phyloP scores from a whole-genome alignment of 768 basidiomycete genomes.

The Pleurotus tuber-regium region DNA sequence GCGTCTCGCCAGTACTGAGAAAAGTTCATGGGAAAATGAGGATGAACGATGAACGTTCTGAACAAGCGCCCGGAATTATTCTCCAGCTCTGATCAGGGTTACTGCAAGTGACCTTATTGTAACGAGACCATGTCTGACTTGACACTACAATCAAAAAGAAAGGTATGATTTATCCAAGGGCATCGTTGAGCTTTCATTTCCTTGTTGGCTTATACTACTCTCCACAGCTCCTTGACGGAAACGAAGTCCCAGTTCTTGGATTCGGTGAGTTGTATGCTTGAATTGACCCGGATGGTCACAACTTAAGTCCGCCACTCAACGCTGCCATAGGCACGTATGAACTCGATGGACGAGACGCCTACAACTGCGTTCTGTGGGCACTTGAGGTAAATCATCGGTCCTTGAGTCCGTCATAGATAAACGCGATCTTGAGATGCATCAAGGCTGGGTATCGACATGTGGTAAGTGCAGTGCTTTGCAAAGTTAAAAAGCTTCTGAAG shows the following conservation, averaged over 20 bases:
- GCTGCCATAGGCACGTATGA: constrained; percentile 44
- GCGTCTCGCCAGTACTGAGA: too few relatives aligned
- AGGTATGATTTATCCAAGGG: too few relatives aligned
- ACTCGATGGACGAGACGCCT: constrained; percentile 42
- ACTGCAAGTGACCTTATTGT: too few relatives aligned
- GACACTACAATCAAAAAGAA: not conserved
- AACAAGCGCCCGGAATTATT: too few relatives aligned
- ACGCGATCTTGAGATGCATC: constrained; percentile 11
- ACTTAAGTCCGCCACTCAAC: not conserved
- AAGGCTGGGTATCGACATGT: constrained; percentile 67
- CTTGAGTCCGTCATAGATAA: constrained; percentile 9
- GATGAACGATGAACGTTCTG: too few relatives aligned
- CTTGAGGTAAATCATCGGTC: constrained; percentile 44
- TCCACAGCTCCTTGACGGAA: constrained; percentile 46
- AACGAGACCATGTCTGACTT: not conserved
- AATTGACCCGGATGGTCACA: too few relatives aligned
- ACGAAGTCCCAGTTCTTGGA: constrained; percentile 52
- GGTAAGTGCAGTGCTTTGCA: constrained; percentile 39
- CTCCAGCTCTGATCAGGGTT: too few relatives aligned
- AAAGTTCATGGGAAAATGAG: too few relatives aligned
- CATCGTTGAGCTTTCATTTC: too few relatives aligned
- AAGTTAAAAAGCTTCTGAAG: constrained; percentile 15
- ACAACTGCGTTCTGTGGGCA: constrained; percentile 47
- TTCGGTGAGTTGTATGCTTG: constrained; percentile 41
- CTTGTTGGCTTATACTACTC: not conserved